phyloP scores from a whole-genome alignment of 2,329 filamentous ascomycete species.

The Arthrinium phaeospermum region DNA sequence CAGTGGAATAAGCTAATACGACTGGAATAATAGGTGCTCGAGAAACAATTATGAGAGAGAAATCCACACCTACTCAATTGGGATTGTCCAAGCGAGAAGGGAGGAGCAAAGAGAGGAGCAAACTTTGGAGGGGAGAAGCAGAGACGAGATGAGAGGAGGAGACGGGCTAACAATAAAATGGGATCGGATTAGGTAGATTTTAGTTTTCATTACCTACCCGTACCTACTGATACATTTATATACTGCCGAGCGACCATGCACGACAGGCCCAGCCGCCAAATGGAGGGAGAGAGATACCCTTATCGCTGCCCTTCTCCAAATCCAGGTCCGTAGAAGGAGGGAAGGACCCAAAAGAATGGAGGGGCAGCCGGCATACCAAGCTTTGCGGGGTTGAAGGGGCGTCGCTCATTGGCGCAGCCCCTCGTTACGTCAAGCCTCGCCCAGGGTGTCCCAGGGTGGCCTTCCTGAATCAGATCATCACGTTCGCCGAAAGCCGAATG shows the following conservation, averaged over 20 bases:
- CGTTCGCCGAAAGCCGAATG: background rate
- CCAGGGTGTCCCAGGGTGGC: background rate
- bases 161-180: background rate
- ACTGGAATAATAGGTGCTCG: background rate
- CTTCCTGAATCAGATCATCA: background rate
- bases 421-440: slow-evolving; percentile 6
- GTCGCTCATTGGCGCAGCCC: background rate
- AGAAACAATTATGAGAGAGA: slow-evolving; percentile 6
- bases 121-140: background rate
- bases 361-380: slow-evolving; percentile 16
- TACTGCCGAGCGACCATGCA: background rate
- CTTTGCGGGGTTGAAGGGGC: slow-evolving; percentile 1
- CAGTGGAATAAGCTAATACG: too few species aligned
- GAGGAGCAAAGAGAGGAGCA: background rate
- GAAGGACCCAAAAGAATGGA: background rate
- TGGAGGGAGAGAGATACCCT: background rate
- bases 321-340: slow-evolving; percentile 6
- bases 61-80: slow-evolving; percentile 18
- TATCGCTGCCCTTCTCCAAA: slow-evolving; percentile 11
- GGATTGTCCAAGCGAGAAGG: slow-evolving; percentile 19
- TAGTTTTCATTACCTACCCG: background rate
- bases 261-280: background rate
- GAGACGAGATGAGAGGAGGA: background rate
- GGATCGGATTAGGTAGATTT: slow-evolving; percentile 14
- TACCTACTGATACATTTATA: background rate